Evolutionary conservation across 164 flowering plant species (phyloP), one percentile per base, ranked within the genome.

Genomic region (Liquidambar formosana): DNA sequence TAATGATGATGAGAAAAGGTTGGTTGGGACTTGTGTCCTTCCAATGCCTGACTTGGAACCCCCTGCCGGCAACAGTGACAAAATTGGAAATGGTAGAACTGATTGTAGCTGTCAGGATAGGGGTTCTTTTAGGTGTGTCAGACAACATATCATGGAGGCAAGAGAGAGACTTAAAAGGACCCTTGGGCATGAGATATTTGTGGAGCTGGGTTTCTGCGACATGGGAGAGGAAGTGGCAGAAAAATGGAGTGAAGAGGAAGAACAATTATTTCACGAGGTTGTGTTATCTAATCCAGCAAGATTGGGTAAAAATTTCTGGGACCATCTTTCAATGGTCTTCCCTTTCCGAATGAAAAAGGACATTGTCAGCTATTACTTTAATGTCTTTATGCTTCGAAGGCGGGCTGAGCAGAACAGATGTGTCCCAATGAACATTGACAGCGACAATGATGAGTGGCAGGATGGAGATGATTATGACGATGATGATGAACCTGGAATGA

Each of bases 361-460:
- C 57, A 61, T 87, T 66, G 89, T 85, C 52, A 87, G 86, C 69
- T 87, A 87, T 73, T 87, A 87, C 60, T 87, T 85, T 66, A 87
- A 87, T 64, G 89, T 85, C 16, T 83, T 77, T 64, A 77, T 87
- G 80, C 82, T 87, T n/a, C 76, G 79, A 47, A 85, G 65, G 58
- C 82, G 91, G 28, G 83, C 87, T 9, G 80, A 75, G 57, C 91
- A 87, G 79, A 87, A 85, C 67, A 77, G 86, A 57, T 66, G 19
- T 73, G 78, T 72, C 44, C 73, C 78, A 3, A 9, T 73, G 66
- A 70, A 78, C 71, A 76, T 84, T 67, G 91, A 87, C 53, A 87
- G 91, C 72, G 89, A 87, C 48, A 58, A 85, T 76, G 91, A 87
- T 73, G 89, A 82, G 61, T 86, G 88, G 86, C 76, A 73, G n/a